Evolutionary conservation across 306 rosid species (phyloP), one percentile per base, ranked within the genome.

Genomic region (Citrullus colocynthis): DNA sequence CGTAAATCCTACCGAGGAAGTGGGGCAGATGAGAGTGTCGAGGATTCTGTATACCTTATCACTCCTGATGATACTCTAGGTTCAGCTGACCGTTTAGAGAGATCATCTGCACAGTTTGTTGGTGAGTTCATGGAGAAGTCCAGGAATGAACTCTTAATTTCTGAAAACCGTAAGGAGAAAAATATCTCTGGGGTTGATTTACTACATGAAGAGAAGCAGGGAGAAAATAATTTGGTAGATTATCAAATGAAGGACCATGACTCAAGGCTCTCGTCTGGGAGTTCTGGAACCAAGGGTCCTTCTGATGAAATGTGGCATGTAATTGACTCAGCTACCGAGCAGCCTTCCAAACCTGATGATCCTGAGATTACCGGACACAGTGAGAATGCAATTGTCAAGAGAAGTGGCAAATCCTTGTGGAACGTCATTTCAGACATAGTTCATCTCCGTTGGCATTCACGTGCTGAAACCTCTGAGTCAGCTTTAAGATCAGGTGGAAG

Each of bases 281-380:
- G 84, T 85, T 86, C 89, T 69, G 88, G 92, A 82, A 52, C 88
- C 74, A 88, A 92, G 84, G 98, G 93, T 20, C 97, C 93, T 64
- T 82, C 93, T 74, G 90, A 81, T 81, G 98, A 89, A 79, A 89
- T 89, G 86, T 92, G 96, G 97, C 87, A 85, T 85, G 96, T 88
- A 44, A 73, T 69, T 4, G 88, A 82, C 64, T 81, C 89, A 30
- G 84, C 90, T 80, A 77, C 80, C 61, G 78, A 64, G 75, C 86
- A 83, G 79, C 81, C 58, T 79, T 79, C 76, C 12, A 70, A 66
- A 74, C 83, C 83, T 74, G 91, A 85, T 69, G 88, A 84, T 83
- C 56, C 85, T 70, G 82, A 86, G 86, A 80, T 56, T 75, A 75
- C 72, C 74, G 67, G 66, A 74, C 75, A 83, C 55, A 62, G 80